Conservation (phyloP, 305 asterid genomes). For the Nicotiana rustica region DNA sequence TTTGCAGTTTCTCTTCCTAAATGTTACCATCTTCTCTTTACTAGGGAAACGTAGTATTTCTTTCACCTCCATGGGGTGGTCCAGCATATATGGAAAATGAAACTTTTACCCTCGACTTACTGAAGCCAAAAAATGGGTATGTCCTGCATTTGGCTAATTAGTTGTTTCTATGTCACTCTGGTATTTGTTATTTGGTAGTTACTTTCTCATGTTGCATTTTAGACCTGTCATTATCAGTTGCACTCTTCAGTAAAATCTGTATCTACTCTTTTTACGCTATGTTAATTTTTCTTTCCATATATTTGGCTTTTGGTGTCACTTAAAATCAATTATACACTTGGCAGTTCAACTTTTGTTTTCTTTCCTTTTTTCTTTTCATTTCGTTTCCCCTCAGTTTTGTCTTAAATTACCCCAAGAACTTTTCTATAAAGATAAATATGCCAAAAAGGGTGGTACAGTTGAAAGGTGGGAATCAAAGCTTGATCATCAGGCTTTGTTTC, state of each 20-base stretch:
- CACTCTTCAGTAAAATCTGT: background rate
- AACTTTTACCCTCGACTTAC: conserved; percentile 65
- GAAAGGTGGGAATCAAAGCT: background rate
- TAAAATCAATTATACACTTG: background rate
- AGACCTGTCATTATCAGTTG: conserved; percentile 15
- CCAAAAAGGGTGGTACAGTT: background rate
- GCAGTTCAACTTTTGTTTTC: background rate
- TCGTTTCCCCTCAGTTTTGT: background rate
- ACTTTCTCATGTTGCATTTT: background rate
- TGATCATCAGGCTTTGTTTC: background rate
- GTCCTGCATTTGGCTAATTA: conserved; percentile 35
- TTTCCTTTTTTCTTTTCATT: background rate
- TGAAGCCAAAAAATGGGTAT: conserved; percentile 91
- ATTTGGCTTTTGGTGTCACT: background rate
- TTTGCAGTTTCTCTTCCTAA: conserved; percentile 30
- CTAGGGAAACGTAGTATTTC: conserved; percentile 86
- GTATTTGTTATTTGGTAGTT: background rate
- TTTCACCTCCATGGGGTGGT: conserved; percentile 98
- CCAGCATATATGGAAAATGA: conserved; percentile 66
- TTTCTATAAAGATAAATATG: background rate
- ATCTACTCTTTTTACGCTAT: conserved; percentile 19
- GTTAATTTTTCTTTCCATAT: background rate
- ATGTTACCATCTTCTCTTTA: conserved; percentile 42
- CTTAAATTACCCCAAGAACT: conserved; percentile 28
- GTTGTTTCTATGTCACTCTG: conserved; percentile 14